Base-by-base conservation (phyloP, 192 early-diverging fungal species). In the Coemansia sp. region DNA sequence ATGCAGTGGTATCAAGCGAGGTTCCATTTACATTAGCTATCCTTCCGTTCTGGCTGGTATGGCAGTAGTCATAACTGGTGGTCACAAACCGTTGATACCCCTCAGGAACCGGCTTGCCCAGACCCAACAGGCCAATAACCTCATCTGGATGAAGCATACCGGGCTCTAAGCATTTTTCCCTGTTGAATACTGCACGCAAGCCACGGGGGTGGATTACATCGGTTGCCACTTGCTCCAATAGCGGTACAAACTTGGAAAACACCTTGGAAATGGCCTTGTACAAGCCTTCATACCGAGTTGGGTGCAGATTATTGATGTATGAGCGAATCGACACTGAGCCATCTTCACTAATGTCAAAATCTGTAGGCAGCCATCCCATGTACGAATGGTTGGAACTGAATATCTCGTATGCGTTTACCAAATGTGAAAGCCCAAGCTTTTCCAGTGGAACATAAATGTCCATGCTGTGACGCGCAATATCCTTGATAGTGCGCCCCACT, bases 181-280 rank as follows among this genome's bases (percentile, higher is more conserved):
- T 1, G 68, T 66, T 65, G 74, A 69, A 36, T 22, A 15, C 3
- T 5, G 36, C 62, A 1, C 66, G 60, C 49, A 1, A 2, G 1
- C 15, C 12, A 10, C 27, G 46, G 5, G 61, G 65, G 24, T 43
- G 41, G 31, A 49, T 22, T 20, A 68, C 18, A 13, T 68, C 72
- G 1, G 66, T 74, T 13, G 67, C 29, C 12, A 86, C 75, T 16
- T 80, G 59, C 69, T 91, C 87, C 38, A 92, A 87, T 77, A 65
- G 11, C 10, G 63, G 63, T 15, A 65, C 27, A 22, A 65, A 18
- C 27, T 47, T 46, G 22, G 63, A 22, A 46, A 65, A 65, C 27
- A 65, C 42, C 16, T 65, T 42, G 27, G 40, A 38, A 47, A 65
- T 46, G 3, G 24, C 2, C 27, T 27, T 22, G 13, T 65, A 65